Percentiles rank a stretch among this genome's conserved stretches.
phyloP scores from a whole-genome alignment of 2,329 filamentous ascomycete species.

The Bertia moriformis region DNA sequence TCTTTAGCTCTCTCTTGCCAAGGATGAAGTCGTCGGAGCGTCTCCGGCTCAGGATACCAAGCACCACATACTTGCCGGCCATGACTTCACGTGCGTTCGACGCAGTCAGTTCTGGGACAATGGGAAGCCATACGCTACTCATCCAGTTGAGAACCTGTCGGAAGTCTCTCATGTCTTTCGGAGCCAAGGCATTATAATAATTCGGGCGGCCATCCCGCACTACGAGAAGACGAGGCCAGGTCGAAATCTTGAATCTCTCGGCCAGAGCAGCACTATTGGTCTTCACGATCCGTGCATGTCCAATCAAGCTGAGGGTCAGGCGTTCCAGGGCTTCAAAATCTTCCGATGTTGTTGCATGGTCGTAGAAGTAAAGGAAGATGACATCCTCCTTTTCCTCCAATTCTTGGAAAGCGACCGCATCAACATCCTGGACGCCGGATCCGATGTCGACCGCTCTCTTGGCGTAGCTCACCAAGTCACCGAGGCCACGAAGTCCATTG shows the following conservation, averaged over 20 bases:
- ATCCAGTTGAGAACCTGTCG: constrained; percentile 77
- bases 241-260: constrained; percentile 83
- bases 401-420: constrained; percentile 60
- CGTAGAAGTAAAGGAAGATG: constrained; percentile 94
- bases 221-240: constrained; percentile 86
- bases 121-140: constrained; percentile 87
- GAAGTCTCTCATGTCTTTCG: constrained; percentile 82
- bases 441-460: constrained; percentile 72
- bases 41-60: constrained; percentile 72
- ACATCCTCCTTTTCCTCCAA: constrained; percentile 90
- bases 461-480: constrained; percentile 76
- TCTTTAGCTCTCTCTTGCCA: constrained; percentile 83
- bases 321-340: constrained; percentile 82
- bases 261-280: constrained; percentile 65
- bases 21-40: constrained; percentile 64
- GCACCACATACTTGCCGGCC: constrained; percentile 85
- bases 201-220: constrained; percentile 77
- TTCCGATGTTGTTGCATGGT: constrained; percentile 82
- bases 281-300: constrained; percentile 83
- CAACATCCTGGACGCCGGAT: constrained; percentile 66
- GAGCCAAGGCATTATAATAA: constrained; percentile 77
- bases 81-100: constrained; percentile 89
- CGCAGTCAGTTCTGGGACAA: constrained; percentile 84
- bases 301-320: constrained; percentile 74
- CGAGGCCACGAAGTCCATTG: constrained; percentile 75